Percentiles rank a stretch among this genome's conserved stretches.
Conservation (phyloP, 2,329 filamentous ascomycete genomes). For the Neodidymelliopsis sp. region DNA sequence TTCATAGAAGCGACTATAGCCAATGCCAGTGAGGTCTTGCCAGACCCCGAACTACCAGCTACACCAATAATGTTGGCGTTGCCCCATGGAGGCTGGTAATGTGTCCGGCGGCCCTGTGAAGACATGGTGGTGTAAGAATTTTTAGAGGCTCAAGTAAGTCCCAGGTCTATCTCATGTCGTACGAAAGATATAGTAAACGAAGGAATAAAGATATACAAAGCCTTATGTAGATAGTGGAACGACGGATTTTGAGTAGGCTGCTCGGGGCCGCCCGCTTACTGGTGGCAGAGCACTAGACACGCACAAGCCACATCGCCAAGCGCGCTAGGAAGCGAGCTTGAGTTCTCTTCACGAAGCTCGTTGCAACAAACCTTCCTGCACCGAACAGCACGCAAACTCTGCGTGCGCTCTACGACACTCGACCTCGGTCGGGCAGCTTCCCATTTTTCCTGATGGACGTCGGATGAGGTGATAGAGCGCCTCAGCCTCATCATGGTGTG, state of each 20-base stretch:
- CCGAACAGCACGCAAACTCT: conserved; percentile 38
- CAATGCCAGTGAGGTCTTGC: conserved; percentile 92
- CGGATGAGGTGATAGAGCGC: conserved; percentile 42
- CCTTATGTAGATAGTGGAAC: conserved; percentile 26
- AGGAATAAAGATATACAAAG: conserved; percentile 21
- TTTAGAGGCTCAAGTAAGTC: not conserved
- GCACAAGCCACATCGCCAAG: conserved; percentile 28
- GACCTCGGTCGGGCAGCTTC: conserved; percentile 43
- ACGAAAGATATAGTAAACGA: conserved; percentile 12
- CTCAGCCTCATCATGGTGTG: conserved; percentile 48
- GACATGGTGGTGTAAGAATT: conserved; percentile 25
- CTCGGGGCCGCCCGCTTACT: conserved; percentile 25
- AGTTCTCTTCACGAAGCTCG: conserved; percentile 34
- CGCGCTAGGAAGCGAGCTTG: conserved; percentile 36
- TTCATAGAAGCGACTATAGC: conserved; percentile 90
- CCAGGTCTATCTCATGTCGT: conserved; percentile 16
- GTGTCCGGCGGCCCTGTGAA: conserved; percentile 55
- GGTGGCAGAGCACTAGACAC: conserved; percentile 8
- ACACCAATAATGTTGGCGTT: conserved; percentile 97
- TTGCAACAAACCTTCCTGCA: conserved; percentile 30
- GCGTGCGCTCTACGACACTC: conserved; percentile 38
- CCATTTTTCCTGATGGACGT: conserved; percentile 44
- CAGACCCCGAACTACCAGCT: conserved; percentile 91
- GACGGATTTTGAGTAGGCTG: conserved; percentile 21
- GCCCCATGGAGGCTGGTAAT: conserved; percentile 94